These are phyloP conservation scores for Acorus gramineus DNA, from an alignment of 106 monocot species.

Conservation along the genomic window DNA sequence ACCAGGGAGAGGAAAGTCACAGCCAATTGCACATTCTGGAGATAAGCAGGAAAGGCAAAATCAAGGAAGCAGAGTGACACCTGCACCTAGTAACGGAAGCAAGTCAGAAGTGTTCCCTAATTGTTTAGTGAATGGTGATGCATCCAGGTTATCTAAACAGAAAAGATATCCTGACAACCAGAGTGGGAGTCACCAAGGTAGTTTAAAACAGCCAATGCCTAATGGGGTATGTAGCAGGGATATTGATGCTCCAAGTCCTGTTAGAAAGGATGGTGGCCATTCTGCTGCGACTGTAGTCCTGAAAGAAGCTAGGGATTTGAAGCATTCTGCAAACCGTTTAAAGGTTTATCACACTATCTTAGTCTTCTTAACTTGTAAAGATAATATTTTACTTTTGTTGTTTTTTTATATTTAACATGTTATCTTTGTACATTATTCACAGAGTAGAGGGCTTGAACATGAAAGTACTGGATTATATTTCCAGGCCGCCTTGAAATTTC, in stretches of 20 bases:
- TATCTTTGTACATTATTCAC: slow-evolving; percentile 1
- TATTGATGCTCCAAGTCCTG: slow-evolving; percentile 27
- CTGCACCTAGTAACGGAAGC: slow-evolving; percentile 25
- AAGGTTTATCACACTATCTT: slow-evolving; percentile 34
- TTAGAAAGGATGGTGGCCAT: slow-evolving; percentile 35
- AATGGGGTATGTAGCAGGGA: slow-evolving; percentile 2
- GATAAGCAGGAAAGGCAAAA: slow-evolving; percentile 11
- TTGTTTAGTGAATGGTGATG: slow-evolving; percentile 23
- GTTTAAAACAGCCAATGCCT: slow-evolving; percentile 27
- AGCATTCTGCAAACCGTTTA: slow-evolving; percentile 74
- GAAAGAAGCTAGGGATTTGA: slow-evolving; percentile 81
- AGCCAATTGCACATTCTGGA: background rate
- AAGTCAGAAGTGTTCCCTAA: slow-evolving; percentile 14
- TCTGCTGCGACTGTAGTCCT: slow-evolving; percentile 25
- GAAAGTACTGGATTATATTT: slow-evolving; percentile 73
- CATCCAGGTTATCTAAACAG: slow-evolving; percentile 17
- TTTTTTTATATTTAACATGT: too few relatives aligned
- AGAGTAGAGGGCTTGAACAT: slow-evolving; percentile 61
- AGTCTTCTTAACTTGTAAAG: too few relatives aligned
- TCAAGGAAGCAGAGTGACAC: slow-evolving; percentile 4
- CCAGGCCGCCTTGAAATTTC: slow-evolving; percentile 81
- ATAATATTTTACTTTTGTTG: too few relatives aligned
- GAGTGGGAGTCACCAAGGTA: slow-evolving; percentile 16
- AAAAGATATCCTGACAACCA: slow-evolving; percentile 22
- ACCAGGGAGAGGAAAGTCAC: slow-evolving; percentile 23